A percentile compares a stretch with the other conserved stretches of the same genome.
Evolutionary conservation across 441 rosid genomes (phyloP).

Genomic region (Hura crepitans): DNA sequence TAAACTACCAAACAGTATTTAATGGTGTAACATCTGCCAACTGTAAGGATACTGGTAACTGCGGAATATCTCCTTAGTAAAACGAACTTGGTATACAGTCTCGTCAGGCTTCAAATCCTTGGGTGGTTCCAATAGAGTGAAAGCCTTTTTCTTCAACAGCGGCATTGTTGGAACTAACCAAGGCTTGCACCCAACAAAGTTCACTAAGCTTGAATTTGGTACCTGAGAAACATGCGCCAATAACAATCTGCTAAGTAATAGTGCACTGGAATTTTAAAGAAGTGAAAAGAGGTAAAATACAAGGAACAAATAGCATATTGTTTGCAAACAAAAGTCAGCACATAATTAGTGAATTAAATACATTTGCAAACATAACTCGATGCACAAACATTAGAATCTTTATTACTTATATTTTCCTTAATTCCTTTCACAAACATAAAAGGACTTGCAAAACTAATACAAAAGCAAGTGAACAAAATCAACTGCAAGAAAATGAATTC

Average conservation of each 20-base stretch:
- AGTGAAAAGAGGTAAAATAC: not conserved
- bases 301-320: not conserved
- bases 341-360: not conserved
- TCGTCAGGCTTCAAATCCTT: slow-evolving; percentile 64
- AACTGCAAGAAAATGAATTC: not conserved
- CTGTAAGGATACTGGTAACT: slow-evolving; percentile 80
- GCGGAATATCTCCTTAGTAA: slow-evolving; percentile 86
- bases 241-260: slow-evolving; percentile 8
- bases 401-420: not conserved
- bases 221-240: not conserved
- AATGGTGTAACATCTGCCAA: slow-evolving; percentile 5
- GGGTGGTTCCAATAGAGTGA: slow-evolving; percentile 57
- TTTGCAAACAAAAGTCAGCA: not conserved
- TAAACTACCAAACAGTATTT: not conserved
- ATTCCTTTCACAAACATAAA: not conserved
- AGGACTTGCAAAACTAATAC: not conserved
- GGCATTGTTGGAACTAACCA: slow-evolving; percentile 55
- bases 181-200: not conserved
- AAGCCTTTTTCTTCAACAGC: slow-evolving; percentile 67
- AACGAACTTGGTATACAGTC: slow-evolving; percentile 87
- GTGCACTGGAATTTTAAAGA: not conserved
- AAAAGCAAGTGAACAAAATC: not conserved
- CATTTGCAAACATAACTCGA: not conserved
- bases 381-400: not conserved
- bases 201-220: not conserved